Evolutionary conservation across 1,139 yeast species (phyloP).

Genomic region (Hanseniaspora gamundiae): DNA sequence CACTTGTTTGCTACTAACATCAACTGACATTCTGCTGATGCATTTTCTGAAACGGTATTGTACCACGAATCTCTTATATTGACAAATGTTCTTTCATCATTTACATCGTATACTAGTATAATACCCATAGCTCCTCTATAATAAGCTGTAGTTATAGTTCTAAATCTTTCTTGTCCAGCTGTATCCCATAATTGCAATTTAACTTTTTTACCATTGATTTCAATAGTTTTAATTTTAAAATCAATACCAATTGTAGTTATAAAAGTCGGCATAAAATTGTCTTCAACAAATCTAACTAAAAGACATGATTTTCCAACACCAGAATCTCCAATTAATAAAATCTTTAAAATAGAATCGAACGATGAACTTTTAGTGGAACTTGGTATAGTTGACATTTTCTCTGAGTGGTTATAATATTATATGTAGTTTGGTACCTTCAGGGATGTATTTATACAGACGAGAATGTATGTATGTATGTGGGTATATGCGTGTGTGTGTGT

Average conservation of each 20-base stretch:
- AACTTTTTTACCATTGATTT: slow-evolving; percentile 82
- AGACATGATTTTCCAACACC: slow-evolving; percentile 97
- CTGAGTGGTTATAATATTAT: too few relatives aligned
- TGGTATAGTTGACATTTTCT: not conserved
- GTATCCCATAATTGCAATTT: slow-evolving; percentile 98
- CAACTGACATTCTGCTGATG: slow-evolving; percentile 88
- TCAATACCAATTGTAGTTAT: slow-evolving; percentile 97
- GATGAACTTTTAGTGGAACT: slow-evolving; percentile 36
- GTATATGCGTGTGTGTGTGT: too few relatives aligned
- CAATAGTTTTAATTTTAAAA: slow-evolving; percentile 93
- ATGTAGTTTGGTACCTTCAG: too few relatives aligned
- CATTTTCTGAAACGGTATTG: slow-evolving; percentile 90
- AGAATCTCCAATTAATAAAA: slow-evolving; percentile 89
- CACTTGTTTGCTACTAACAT: slow-evolving; percentile 91
- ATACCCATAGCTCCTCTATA: slow-evolving; percentile 99
- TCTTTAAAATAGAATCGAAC: slow-evolving; percentile 89
- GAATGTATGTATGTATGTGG: too few relatives aligned
- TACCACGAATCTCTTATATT: slow-evolving; percentile 71
- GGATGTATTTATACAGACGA: too few relatives aligned
- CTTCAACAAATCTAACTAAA: slow-evolving; percentile 87
- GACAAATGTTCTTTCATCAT: slow-evolving; percentile 87
- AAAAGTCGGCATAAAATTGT: slow-evolving; percentile 90
- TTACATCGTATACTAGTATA: slow-evolving; percentile 87
- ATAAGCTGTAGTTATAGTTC: slow-evolving; percentile 96
- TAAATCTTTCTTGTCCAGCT: slow-evolving; percentile 96